These are phyloP conservation scores for Hypoxylon lenormandii DNA, from an alignment of 495 filamentous ascomycete genomes.

Conservation along the genomic window DNA sequence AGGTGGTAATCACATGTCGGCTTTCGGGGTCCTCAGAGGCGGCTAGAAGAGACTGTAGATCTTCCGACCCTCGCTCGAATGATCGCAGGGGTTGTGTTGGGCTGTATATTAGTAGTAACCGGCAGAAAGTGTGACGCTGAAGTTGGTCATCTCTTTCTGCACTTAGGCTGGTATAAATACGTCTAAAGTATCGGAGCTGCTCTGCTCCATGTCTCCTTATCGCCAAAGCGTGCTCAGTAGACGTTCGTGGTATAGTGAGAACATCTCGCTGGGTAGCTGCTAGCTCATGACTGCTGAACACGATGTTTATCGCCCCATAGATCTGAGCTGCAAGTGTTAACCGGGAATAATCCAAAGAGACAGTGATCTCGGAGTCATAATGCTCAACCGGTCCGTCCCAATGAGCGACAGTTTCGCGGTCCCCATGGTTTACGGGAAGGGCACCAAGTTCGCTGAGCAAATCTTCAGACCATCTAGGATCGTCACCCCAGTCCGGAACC, in stretches of 20 bases:
- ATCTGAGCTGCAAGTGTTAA: background rate
- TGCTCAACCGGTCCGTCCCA: background rate
- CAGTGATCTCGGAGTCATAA: background rate
- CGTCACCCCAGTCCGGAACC: slow-evolving; percentile 24
- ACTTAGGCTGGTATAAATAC: background rate
- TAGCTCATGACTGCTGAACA: background rate
- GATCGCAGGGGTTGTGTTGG: background rate
- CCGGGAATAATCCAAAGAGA: background rate
- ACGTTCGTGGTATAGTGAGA: background rate
- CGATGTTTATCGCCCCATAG: background rate
- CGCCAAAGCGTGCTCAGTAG: background rate
- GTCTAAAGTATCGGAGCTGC: background rate
- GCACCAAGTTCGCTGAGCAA: slow-evolving; percentile 1
- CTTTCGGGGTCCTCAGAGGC: background rate
- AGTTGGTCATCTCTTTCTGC: background rate
- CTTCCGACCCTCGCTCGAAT: background rate
- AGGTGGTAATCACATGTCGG: background rate
- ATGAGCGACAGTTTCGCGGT: background rate
- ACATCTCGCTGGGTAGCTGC: background rate
- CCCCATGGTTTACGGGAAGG: background rate
- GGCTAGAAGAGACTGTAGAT: background rate
- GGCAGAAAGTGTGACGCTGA: background rate
- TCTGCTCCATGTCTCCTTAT: background rate
- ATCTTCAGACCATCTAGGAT: background rate
- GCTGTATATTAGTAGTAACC: background rate